Conservation (phyloP, 164 flowering plant genomes). For the Umbellularia californica region DNA sequence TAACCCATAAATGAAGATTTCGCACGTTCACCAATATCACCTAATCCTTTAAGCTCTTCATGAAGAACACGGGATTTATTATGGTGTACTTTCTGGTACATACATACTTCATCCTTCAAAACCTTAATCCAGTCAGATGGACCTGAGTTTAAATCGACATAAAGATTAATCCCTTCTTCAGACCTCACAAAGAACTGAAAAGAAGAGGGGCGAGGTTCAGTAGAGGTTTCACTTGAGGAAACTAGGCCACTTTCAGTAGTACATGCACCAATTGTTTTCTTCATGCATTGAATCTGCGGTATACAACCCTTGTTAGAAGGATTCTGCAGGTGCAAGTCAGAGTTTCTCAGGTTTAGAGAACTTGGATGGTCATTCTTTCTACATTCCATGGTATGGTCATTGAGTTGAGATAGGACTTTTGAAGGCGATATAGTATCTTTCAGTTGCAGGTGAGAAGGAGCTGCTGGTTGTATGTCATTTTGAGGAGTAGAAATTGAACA, state of each 20-base stretch:
- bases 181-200: slow-evolving; percentile 50
- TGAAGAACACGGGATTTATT: slow-evolving; percentile 24
- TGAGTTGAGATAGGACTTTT: slow-evolving; percentile 8
- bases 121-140: slow-evolving; percentile 45
- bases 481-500: slow-evolving; percentile 7
- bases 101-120: slow-evolving; percentile 35
- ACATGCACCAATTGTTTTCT: slow-evolving; percentile 9
- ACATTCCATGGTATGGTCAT: not conserved
- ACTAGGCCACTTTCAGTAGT: slow-evolving; percentile 14
- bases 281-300: slow-evolving; percentile 7
- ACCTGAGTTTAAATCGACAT: slow-evolving; percentile 46
- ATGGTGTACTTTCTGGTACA: slow-evolving; percentile 14
- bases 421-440: slow-evolving; percentile 5
- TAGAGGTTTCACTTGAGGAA: slow-evolving; percentile 11
- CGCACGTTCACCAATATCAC: slow-evolving; percentile 17
- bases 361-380: slow-evolving; percentile 11
- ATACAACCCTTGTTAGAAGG: slow-evolving; percentile 3
- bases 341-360: not conserved
- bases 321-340: not conserved
- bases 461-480: not conserved
- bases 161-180: slow-evolving; percentile 54
- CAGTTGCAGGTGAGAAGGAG: slow-evolving; percentile 1
- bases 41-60: slow-evolving; percentile 21
- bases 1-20: slow-evolving; percentile 13
- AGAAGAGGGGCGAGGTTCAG: slow-evolving; percentile 20